Percentiles rank a stretch among this genome's conserved stretches.
These are phyloP conservation scores for Eimeria nieschulzi DNA, from an alignment of 169 alveolate species.

Conservation along the genomic window DNA sequence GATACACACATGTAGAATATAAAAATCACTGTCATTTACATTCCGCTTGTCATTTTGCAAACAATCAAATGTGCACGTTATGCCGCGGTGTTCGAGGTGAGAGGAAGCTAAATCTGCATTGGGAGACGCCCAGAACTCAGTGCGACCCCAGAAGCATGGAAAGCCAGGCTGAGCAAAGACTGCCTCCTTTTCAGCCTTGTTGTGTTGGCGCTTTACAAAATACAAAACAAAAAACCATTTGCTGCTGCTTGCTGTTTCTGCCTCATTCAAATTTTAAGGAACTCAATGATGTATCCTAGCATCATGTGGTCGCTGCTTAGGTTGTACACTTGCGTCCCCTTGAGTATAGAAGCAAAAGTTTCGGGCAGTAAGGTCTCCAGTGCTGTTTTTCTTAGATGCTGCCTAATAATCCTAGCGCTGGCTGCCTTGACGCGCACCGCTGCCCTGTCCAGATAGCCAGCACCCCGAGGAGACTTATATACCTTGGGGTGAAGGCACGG, in stretches of 20 bases:
- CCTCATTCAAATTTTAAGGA: background rate
- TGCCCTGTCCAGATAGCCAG: constrained; percentile 34
- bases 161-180: too few species aligned
- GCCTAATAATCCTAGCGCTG: background rate
- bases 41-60: too few species aligned
- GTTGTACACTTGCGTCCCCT: constrained; percentile 25
- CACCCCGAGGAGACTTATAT: background rate
- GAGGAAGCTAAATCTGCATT: too few species aligned
- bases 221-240: too few species aligned
- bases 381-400: background rate
- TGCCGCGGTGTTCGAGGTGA: too few species aligned
- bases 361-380: background rate
- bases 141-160: too few species aligned
- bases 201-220: background rate
- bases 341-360: constrained; percentile 2
- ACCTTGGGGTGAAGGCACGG: constrained; percentile 1
- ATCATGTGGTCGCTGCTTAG: constrained; percentile 18
- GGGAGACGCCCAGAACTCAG: too few species aligned
- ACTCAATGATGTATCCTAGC: constrained; percentile 22
- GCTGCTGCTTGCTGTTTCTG: too few species aligned
- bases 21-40: too few species aligned
- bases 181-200: background rate
- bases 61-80: too few species aligned
- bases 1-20: too few species aligned
- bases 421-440: background rate